Percentiles rank a stretch among this genome's conserved stretches.
Evolutionary conservation across 2,329 filamentous ascomycete genomes (phyloP).

Genomic region (Xylaria sp.): DNA sequence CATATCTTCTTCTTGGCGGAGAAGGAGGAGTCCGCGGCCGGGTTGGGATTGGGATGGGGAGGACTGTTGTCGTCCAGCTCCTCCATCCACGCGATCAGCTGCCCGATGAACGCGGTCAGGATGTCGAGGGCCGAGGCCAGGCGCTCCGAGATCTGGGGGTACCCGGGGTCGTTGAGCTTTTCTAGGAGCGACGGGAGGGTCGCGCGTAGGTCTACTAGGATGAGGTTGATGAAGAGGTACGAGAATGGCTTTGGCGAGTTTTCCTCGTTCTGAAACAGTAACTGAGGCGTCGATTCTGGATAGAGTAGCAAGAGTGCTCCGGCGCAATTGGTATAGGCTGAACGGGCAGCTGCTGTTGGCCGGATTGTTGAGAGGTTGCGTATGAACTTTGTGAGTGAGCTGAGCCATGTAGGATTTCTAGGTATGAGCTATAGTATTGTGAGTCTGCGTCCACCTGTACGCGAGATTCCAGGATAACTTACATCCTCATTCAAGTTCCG

Average conservation of each 20-base stretch:
- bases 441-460: slow-evolving; percentile 3
- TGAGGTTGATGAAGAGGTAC: slow-evolving; percentile 65
- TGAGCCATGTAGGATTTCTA: slow-evolving; percentile 57
- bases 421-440: slow-evolving; percentile 48
- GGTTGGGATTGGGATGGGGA: too few species aligned
- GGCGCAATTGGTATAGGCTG: slow-evolving; percentile 62
- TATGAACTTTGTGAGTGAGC: slow-evolving; percentile 50
- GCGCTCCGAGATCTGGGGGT: slow-evolving; percentile 53
- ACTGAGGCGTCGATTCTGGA: slow-evolving; percentile 46
- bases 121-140: slow-evolving; percentile 65
- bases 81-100: slow-evolving; percentile 58
- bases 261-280: slow-evolving; percentile 56
- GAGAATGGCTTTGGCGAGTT: slow-evolving; percentile 56
- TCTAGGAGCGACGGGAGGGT: slow-evolving; percentile 63
- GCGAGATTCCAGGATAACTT: slow-evolving; percentile 26
- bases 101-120: slow-evolving; percentile 62
- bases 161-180: slow-evolving; percentile 58
- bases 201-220: slow-evolving; percentile 67
- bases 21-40: too few species aligned
- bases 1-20: not conserved
- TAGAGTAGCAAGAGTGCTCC: slow-evolving; percentile 61
- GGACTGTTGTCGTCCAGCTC: slow-evolving; percentile 41
- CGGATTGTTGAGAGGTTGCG: slow-evolving; percentile 56
- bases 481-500: slow-evolving; percentile 53
- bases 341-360: slow-evolving; percentile 57